Evolutionary conservation across 2,329 filamentous ascomycete species (phyloP), one percentile per base, ranked within the genome.

Genomic region (Aspergillus pseudonomiae): DNA sequence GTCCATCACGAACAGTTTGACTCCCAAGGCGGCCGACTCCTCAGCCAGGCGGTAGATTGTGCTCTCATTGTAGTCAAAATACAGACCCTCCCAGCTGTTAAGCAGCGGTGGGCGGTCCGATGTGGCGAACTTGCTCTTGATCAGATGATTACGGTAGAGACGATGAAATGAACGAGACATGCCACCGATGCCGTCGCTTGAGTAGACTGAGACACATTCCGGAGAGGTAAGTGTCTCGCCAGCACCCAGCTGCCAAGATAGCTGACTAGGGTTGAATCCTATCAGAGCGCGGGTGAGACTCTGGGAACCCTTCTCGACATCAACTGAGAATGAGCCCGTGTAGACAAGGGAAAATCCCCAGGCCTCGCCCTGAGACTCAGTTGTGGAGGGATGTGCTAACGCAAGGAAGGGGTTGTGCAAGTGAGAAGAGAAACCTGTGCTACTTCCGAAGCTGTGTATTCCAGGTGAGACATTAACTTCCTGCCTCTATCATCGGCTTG

Each of bases 291-390:
- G 84, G 0, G 87, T 86, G 62, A 87, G 81, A 0, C 88, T 88
- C 45, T 89, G 86, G 0, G 87, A 88, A 63, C 84, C 84, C 60
- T 86, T 86, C 68, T 90, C 87, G 0, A 89, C 82, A n/a, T 86
- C 83, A 0, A 84, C 85, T 1, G 82, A 78, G 67, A 89, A 89
- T 0, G 86, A 89, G 2, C 88, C 88, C 0, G 86, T 86, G 73
- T 89, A 90, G 21, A 90, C 79, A 2, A 90, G 80, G 1, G 86
- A 88, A 73, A 90, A 89, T 0, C 87, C 88, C 81, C 86, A 90
- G 7, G 85, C 87, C 43, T 89, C 83, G 1, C 88, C 88, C 2
- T 82, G 80, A 0, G 83, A 82, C 68, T 90, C 88, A 1, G 87
- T 90, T 0, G 88, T 86, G 0, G 78, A 79, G 0, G 87, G 83